Evolutionary conservation across 495 filamentous ascomycete genomes (phyloP), one percentile per base, ranked within the genome.

Genomic region (Margaritispora aquatica): DNA sequence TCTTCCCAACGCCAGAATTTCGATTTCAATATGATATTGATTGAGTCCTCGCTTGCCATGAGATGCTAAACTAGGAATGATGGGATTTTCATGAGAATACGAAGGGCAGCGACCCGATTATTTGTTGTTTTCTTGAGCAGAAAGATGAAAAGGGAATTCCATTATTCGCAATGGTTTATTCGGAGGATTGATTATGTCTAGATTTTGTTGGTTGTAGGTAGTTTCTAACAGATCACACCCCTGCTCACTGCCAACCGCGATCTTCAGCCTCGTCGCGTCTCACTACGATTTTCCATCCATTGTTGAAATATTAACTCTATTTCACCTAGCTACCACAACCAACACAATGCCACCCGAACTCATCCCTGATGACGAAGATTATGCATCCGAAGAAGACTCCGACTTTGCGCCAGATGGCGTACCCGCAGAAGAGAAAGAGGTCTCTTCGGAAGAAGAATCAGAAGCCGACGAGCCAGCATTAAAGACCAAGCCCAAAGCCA

Each of bases 341-440:
- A 57, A 4, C 26, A 23, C 29, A 55, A 56, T 68, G 65, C 65
- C 65, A 11, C 65, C 65, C 26, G 66, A 64, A 63, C 21, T 60
- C 46, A 60, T 63, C 51, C 66, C 58, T 23, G 36, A 49, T 0
- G 62, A 68, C 17, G 75, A 78, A 34, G 82, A 84, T 27, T 91
- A 90, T 62, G 77, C 83, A 55, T 90, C 87, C 23, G 81, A 80
- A 19, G 86, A 90, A 65, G 88, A 92, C 66, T 84, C 83, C 50
- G 88, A 92, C 66, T 90, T 90, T 63, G 80, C 86, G 41, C 81
- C 86, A 19, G 63, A 68, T 57, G 77, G 75, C 10, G 78, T 68
- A n/a, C 72, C 74, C n/a, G 77, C 73, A 26, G 70, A 75, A 24
- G 75, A 74, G 31, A 70, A 57, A 24, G 55, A 13, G 4, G 57